Base-by-base conservation (phyloP, 2,329 filamentous ascomycete genomes). In the Colletotrichum simmondsii region DNA sequence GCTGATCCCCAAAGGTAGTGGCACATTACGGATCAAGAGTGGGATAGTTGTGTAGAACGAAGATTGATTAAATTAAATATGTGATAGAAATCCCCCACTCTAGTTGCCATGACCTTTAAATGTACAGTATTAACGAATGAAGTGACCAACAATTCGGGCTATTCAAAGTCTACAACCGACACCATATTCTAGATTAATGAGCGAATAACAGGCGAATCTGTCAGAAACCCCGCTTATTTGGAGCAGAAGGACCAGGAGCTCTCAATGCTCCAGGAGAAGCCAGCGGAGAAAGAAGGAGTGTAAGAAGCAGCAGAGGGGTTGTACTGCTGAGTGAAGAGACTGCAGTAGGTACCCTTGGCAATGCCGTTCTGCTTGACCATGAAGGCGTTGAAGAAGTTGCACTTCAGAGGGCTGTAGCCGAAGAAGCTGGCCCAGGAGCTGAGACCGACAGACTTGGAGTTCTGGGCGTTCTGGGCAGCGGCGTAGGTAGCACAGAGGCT, bases 361-460 rank as follows among this genome's bases (percentile, higher is more conserved):
- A 73, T 35, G 1, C 71, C 71, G 54, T 73, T 70, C 66, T 73
- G 14, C 61, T 73, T 73, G 54, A 73, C 14, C 71, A 73, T 73
- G 71, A 73, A 73, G 10, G 71, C 71, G 59, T 73, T 73, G 71
- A 73, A 73, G 66, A 73, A 73, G 56, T 65, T 65, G 67, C 66
- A 73, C 49, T 60, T 65, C 32, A 73, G 12, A 24, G 71, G 71
- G 35, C 61, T 73, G 71, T 73, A 73, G 2, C 71, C 71, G 35
- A 72, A 28, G 58, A 53, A 69, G 42, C n/a, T 35, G 26, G 60
- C 35, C 56, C 54, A 65, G 5, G 71, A 71, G 3, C 7, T 8
- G 14, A 73, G 14, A 4, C 71, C 71, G 22, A 65, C 7, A 8
- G 28, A 73, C 32, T 61, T 65, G 56, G 67, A 30, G 66, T 73